Evolutionary conservation across 768 basidiomycete genomes (phyloP).

Genomic region (Trametes meyenii): DNA sequence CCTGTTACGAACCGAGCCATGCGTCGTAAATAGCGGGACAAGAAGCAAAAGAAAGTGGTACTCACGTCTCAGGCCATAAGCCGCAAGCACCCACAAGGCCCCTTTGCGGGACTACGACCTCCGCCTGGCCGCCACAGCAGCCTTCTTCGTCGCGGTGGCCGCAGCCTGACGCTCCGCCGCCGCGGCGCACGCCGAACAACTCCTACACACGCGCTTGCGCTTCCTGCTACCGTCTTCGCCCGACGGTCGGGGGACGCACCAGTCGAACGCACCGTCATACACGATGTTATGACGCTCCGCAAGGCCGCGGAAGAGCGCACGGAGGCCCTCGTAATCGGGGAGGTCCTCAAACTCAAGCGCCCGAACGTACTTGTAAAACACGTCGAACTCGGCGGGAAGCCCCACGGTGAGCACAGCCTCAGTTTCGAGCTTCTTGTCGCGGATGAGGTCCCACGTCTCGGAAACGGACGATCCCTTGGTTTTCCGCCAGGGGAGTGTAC

Average conservation of each 20-base stretch:
- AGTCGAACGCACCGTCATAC: slow-evolving; percentile 36
- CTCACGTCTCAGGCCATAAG: slow-evolving; percentile 19
- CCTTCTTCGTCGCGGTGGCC: slow-evolving; percentile 19
- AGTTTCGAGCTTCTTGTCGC: slow-evolving; percentile 68
- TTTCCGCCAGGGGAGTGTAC: slow-evolving; percentile 79
- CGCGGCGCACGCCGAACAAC: slow-evolving; percentile 30
- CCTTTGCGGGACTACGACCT: slow-evolving; percentile 5
- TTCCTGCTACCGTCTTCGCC: slow-evolving; percentile 13
- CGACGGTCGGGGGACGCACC: slow-evolving; percentile 30
- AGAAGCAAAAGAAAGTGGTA: background rate
- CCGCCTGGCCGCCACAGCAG: slow-evolving; percentile 4
- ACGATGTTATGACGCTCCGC: slow-evolving; percentile 32
- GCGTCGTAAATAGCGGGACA: background rate
- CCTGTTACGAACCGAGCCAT: slow-evolving; percentile 1
- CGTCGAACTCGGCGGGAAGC: slow-evolving; percentile 80
- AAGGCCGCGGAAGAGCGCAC: slow-evolving; percentile 65
- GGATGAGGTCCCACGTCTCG: slow-evolving; percentile 77
- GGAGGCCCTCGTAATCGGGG: slow-evolving; percentile 84
- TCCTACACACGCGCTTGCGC: slow-evolving; percentile 28
- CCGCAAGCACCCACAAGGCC: slow-evolving; percentile 3
- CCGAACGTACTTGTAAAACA: slow-evolving; percentile 77
- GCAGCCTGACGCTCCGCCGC: slow-evolving; percentile 26
- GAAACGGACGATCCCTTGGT: slow-evolving; percentile 63
- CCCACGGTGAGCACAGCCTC: slow-evolving; percentile 72
- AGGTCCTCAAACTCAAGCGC: slow-evolving; percentile 86